Percentiles rank a stretch among this genome's conserved stretches.
Conservation (phyloP, 495 filamentous ascomycete species). For the Trypethelium eluteriae region DNA sequence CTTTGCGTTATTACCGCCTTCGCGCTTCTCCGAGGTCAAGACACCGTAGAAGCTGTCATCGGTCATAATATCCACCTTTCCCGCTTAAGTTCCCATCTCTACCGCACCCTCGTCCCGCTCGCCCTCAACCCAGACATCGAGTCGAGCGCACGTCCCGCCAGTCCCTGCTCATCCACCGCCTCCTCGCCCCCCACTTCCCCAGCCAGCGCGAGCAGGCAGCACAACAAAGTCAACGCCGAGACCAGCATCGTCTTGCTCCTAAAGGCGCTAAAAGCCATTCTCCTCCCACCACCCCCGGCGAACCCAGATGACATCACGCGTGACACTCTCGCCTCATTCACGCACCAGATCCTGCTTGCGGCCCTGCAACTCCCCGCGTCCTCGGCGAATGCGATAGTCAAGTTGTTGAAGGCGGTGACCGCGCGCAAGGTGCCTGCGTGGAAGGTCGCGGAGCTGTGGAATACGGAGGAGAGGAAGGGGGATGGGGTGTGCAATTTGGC, state of each 20-base stretch:
- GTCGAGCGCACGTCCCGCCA: conserved; percentile 68
- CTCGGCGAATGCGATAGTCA: conserved; percentile 66
- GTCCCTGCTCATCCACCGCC: conserved; percentile 76
- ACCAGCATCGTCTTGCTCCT: conserved; percentile 87
- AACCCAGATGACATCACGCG: conserved; percentile 53
- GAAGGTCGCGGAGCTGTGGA: conserved; percentile 66
- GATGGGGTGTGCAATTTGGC: conserved; percentile 61
- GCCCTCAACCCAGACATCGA: conserved; percentile 81
- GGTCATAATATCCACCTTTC: conserved; percentile 75
- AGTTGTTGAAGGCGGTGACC: conserved; percentile 63
- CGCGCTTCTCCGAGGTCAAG: conserved; percentile 83
- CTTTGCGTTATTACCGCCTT: conserved; percentile 94
- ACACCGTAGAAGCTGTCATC: conserved; percentile 53
- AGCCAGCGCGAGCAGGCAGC: conserved; percentile 23
- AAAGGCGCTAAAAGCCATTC: conserved; percentile 68
- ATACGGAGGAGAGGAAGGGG: conserved; percentile 83
- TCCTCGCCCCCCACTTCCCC: conserved; percentile 41
- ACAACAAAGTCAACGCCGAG: conserved; percentile 79
- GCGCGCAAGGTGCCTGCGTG: conserved; percentile 53
- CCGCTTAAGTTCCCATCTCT: conserved; percentile 92
- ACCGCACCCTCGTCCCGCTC: conserved; percentile 68
- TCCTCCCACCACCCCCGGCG: conserved; percentile 58
- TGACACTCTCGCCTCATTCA: conserved; percentile 75
- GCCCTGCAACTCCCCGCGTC: conserved; percentile 86
- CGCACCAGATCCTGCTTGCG: conserved; percentile 78